Evolutionary conservation across 805 yeast species (phyloP), one percentile per base, ranked within the genome.

Genomic region (Cephaloascus fragrans): DNA sequence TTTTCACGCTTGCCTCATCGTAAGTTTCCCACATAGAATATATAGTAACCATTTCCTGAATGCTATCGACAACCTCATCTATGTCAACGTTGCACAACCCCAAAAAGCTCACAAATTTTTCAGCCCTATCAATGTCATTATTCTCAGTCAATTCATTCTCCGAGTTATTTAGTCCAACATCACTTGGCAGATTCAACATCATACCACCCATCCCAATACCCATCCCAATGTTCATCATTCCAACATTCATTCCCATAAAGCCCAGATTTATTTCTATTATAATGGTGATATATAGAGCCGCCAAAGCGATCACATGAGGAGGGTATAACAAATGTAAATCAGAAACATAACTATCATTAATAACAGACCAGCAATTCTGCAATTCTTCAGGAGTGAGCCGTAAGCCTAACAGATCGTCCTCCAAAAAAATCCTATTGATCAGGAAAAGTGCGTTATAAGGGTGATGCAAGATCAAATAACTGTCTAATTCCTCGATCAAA

Each of bases 1-100:
- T 71, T 41, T 75, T 69, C 16, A 77, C 72, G 45, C 63, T 56
- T 26, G 64, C 67, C 53, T 85, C 96, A 49, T 84, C 86, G 51
- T 84, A 88, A n/a, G 75, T 56, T 46, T 83, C 87, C 96, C 97
- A 89, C 4, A 76, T 71, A 36, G 86, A 89, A 54, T 89, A 90
- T 3, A 89, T 58, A 3, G 83, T 77, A 33, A 90, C 70, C 51
- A 88, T 61, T 48, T 88, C 96, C 55, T 90, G 97, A 20, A 88
- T 77, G 10, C 88, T 80, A 43, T 83, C 90, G 34, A 83, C 77
- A 4, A 86, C 77, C 51, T 83, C 83, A 39, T 77, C 83, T 28
- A 88, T 58, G 51, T 89, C 83, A 3, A 90, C 73, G 45, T 83
- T 85, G 5, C 88, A 79, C 39, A 73, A 71, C 3, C 89, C 90